Evolutionary conservation across 176 grass and related monocot species (phyloP), one percentile per base, ranked within the genome.

Genomic region (Oryza meyeriana): DNA sequence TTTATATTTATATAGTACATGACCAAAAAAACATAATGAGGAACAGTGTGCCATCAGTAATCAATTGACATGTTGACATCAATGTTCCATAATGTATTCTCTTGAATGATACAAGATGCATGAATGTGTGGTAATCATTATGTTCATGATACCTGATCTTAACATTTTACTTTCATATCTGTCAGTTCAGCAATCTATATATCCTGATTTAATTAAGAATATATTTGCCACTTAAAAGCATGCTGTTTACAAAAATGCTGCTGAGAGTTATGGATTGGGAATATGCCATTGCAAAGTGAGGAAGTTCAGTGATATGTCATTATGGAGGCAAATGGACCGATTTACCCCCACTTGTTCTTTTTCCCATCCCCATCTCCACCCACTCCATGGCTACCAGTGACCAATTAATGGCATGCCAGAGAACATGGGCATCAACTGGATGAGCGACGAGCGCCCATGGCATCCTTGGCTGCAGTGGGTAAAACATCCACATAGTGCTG

Each of bases 131-230:
- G 29, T 69, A 73, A 65, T 13, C 70, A 6, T 81, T 71, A 33
- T 78, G 11, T 25, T 47, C 4, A 12, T 77, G 40, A 50, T 71
- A 57, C 63, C 50, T 31, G 26, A 77, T 79, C 59, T 83, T 71
- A 82, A 71, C 39, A 33, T 72, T 50, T 74, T 27, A 18, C 73
- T 35, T 64, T 4, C 64, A 64, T 78, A 0, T 83, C 17, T 72
- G 4, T 9, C 12, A 18, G 42, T 74, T 45, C 45, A 10, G 41
- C 33, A 83, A 58, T 72, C 12, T 66, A 13, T 8, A 17, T 16
- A 7, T 55, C 34, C 7, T 52, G 31, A 77, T 82, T 50, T 41
- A 27, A 18, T 72, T 64, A 45, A 14, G 13, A 11, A 45, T 45
- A 45, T 45, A 45, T 45, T 14, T 45, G 5, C 48, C 48, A 52